Base-by-base conservation (phyloP, 495 filamentous ascomycete species). In the Penicillium argentinense region DNA sequence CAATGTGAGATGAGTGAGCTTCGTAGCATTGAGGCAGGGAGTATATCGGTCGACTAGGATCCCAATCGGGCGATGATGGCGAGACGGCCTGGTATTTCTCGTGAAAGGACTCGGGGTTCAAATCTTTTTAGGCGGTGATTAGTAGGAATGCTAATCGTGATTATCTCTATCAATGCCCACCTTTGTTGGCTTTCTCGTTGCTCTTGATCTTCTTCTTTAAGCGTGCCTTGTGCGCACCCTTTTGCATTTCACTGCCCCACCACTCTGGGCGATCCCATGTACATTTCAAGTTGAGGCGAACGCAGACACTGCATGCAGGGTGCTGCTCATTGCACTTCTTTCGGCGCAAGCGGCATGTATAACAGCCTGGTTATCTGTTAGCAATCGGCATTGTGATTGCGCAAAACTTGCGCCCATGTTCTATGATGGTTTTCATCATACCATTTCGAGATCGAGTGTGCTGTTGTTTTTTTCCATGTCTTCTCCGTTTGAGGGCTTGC, bases 301-400 rank as follows among this genome's bases (percentile, higher is more conserved):
- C 86, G 80, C 93, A 98, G 39, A 92, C 89, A 39, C 80, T 81
- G 74, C 93, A 98, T 51, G 82, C 74, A 27, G 89, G 87, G 56
- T 87, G 87, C 42, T 84, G 86, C 69, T 98, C 93, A 63, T 98
- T 92, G 72, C 93, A 98, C 82, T 98, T 98, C 80, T 98, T 98
- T 57, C 93, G 71, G 61, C 93, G 83, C 51, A 98, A 69, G 60
- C 93, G 86, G 75, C 93, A 98, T 43, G 92, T 97, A 69, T 92
- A 98, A 80, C 93, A 98, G 39, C 93, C 93, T 97, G 66, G 23
- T 47, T 66, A 49, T 65, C 57, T 46, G 33, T 49, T 40, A 49
- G 16, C 41, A 39, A 42, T 12, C 9, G n/a, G n/a, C n/a, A n/a
- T n/a, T n/a, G n/a, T n/a, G n/a, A n/a, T n/a, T n/a, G n/a, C n/a